Conservation (phyloP, 208 protist genomes). For the Phytomonas sp. region DNA sequence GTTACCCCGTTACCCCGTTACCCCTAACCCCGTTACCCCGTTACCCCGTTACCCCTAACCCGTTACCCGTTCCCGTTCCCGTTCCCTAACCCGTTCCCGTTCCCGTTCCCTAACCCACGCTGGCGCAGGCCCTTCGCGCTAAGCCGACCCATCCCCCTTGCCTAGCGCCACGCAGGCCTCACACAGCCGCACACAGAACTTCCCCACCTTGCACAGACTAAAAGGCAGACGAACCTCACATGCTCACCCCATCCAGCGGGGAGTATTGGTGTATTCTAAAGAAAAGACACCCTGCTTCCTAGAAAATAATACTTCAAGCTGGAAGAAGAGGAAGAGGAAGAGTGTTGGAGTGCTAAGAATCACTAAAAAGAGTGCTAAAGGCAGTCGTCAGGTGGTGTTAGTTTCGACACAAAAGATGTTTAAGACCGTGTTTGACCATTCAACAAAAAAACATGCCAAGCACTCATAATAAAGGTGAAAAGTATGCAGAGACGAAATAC, state of each 20-base stretch:
- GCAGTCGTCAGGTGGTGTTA: not conserved
- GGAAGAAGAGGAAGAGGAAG: not conserved
- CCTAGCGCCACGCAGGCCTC: no score
- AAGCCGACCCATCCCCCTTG: no score
- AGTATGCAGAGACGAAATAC: no score
- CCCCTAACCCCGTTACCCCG: no score
- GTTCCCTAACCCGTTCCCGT: no score
- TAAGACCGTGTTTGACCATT: not conserved
- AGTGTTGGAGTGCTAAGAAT: not conserved
- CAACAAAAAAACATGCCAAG: not conserved
- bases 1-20: no score
- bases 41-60: no score
- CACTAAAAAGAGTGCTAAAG: not conserved
- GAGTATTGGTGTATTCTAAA: not conserved
- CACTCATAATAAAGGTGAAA: no score
- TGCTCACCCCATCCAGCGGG: not conserved
- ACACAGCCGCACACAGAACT: no score
- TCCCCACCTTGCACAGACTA: not conserved
- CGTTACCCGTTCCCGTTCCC: no score
- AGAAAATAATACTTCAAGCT: not conserved
- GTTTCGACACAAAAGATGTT: not conserved
- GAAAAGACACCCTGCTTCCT: not conserved
- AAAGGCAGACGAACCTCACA: not conserved
- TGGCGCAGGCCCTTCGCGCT: no score
- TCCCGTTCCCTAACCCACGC: no score